Percentiles rank a stretch among this genome's conserved stretches.
Conservation (phyloP, 164 flowering plant species). For the Vitis rotundifolia region DNA sequence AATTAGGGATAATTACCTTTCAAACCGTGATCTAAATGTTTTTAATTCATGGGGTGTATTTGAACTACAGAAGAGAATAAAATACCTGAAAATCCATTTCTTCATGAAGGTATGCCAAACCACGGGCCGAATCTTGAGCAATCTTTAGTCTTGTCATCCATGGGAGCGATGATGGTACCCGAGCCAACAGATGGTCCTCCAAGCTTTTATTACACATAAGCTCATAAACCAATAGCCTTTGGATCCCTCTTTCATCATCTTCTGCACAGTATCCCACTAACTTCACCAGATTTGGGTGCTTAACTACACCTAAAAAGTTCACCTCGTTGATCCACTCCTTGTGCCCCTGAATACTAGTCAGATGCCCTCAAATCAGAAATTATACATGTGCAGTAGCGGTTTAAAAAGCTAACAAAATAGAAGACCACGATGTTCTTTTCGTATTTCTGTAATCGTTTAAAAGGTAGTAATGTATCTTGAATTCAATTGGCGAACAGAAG, state of each 20-base stretch:
- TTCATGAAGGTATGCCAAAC: slow-evolving; percentile 89
- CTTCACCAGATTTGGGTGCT: slow-evolving; percentile 92
- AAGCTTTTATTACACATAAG: slow-evolving; percentile 85
- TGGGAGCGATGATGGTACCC: slow-evolving; percentile 52
- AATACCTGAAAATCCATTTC: slow-evolving; percentile 97
- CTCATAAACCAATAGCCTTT: slow-evolving; percentile 86
- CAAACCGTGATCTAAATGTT: background rate
- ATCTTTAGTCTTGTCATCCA: slow-evolving; percentile 73
- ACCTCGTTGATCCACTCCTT: slow-evolving; percentile 98
- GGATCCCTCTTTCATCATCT: slow-evolving; percentile 96
- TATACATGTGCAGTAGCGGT: background rate
- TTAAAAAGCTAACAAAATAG: background rate
- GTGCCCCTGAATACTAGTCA: slow-evolving; percentile 83
- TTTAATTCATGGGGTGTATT: too few species aligned
- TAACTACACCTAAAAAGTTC: slow-evolving; percentile 81
- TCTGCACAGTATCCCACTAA: slow-evolving; percentile 95
- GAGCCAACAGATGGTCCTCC: slow-evolving; percentile 78
- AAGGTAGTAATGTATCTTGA: too few species aligned
- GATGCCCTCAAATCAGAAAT: background rate
- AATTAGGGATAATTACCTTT: background rate
- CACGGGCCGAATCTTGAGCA: slow-evolving; percentile 91
- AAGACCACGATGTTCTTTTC: too few species aligned
- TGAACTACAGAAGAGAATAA: background rate
- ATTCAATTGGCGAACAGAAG: too few species aligned
- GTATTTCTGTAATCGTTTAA: too few species aligned